phyloP scores from a whole-genome alignment of 345 rosid genomes.

The Durio zibethinus region DNA sequence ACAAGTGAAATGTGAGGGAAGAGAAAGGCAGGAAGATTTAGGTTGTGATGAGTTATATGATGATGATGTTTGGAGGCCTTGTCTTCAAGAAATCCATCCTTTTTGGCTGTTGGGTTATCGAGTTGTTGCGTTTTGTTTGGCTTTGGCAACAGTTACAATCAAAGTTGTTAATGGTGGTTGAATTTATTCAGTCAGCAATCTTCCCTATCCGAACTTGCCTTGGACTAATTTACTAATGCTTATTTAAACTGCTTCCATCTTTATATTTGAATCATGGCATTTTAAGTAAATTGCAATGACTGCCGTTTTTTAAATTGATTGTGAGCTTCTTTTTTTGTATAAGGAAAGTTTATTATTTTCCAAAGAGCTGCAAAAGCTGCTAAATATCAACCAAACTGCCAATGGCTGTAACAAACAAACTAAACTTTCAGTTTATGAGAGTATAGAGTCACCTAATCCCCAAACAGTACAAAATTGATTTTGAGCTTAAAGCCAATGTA shows the following conservation, averaged over 20 bases:
- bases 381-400: no score
- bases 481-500: not conserved
- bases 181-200: conserved; percentile 54
- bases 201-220: not conserved
- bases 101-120: conserved; percentile 58
- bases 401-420: no score
- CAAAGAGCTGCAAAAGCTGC: no score
- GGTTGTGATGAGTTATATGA: conserved; percentile 18
- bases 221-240: not conserved
- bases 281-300: not conserved
- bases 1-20: conserved; percentile 25
- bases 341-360: no score
- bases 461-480: no score
- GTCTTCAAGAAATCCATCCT: conserved; percentile 51
- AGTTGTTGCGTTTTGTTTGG: conserved; percentile 48
- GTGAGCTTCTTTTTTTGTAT: no score
- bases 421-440: no score
- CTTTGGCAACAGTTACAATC: conserved; percentile 32
- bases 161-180: conserved; percentile 36
- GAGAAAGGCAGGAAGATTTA: conserved; percentile 22
- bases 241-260: not conserved
- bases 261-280: not conserved
- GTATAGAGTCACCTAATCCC: no score
- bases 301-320: no score
- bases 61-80: conserved; percentile 62